Percentiles rank a stretch among this genome's conserved stretches.
phyloP scores from a whole-genome alignment of 495 filamentous ascomycete species.

The Lasiosphaeria miniovina region DNA sequence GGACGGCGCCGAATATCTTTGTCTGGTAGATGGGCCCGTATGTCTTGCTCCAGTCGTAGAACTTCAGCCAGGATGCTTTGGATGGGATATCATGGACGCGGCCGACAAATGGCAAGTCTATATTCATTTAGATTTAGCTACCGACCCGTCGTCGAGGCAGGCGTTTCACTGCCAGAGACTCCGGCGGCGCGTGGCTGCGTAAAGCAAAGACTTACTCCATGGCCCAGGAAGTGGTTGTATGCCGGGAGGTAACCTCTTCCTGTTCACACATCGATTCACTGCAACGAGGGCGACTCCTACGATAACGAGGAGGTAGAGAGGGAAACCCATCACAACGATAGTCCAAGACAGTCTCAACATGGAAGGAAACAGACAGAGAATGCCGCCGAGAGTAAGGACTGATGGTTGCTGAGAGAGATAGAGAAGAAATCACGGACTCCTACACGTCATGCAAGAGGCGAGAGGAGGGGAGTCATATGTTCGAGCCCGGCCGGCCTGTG shows the following conservation, averaged over 20 bases:
- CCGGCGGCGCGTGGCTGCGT: neutral
- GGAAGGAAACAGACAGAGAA: neutral
- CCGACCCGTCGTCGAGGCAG: neutral
- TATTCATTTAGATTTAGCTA: neutral
- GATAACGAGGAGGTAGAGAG: slow-evolving; percentile 4
- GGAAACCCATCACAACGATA: neutral
- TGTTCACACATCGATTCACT: slow-evolving; percentile 15
- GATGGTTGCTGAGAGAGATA: neutral
- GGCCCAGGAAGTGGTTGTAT: slow-evolving; percentile 31
- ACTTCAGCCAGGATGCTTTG: slow-evolving; percentile 52
- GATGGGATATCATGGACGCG: slow-evolving; percentile 57
- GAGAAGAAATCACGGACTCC: neutral
- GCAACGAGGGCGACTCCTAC: slow-evolving; percentile 7
- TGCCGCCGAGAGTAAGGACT: neutral
- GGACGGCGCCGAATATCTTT: slow-evolving; percentile 52
- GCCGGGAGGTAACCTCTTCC: slow-evolving; percentile 24
- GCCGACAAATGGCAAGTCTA: slow-evolving; percentile 53
- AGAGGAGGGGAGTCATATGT: neutral
- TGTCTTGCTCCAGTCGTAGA: slow-evolving; percentile 59
- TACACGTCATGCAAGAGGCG: neutral
- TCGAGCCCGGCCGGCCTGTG: neutral
- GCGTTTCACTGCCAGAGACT: neutral
- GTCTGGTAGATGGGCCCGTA: slow-evolving; percentile 64
- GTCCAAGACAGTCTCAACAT: neutral
- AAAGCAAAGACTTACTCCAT: slow-evolving; percentile 24